Base-by-base conservation (phyloP, 139 green algal species). In the Chlorella sp. region DNA sequence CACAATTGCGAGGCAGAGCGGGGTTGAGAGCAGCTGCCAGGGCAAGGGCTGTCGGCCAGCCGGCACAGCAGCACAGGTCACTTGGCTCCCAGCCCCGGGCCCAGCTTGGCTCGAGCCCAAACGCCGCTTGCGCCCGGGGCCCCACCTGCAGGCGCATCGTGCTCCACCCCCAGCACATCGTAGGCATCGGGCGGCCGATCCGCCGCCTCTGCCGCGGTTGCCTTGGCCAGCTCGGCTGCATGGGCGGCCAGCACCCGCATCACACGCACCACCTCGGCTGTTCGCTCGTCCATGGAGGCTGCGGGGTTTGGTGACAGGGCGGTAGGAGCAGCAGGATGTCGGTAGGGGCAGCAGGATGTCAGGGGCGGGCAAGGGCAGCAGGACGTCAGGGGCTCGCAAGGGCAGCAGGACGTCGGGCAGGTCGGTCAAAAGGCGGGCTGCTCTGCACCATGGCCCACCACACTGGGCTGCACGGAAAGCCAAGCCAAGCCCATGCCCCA, bases 391-490 rank as follows among this genome's bases (percentile, higher is more conserved):
- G n/a, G n/a, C n/a, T n/a, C n/a, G n/a, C n/a, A n/a, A n/a, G n/a
- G n/a, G n/a, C n/a, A n/a, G n/a, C n/a, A n/a, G n/a, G n/a, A n/a
- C n/a, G n/a, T n/a, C n/a, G n/a, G n/a, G 64, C 64, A 70, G 64
- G 64, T 36, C 64, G 41, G 64, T n/a, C 98, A 98, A 48, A 89
- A 95, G 13, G 85, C 84, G 5, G 9, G 51, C 51, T 60, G 51
- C 51, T 24, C 4, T 60, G 13, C 46, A 11, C 8, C 46, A 11
- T 7, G n/a, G n/a, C n/a, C n/a, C n/a, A n/a, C n/a, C n/a, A n/a
- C 93, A 98, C 90, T 85, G 98, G 38, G 96, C 95, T 0, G 95
- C 96, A 24, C 85, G 94, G 32, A 86, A 81, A 0, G 88, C 85
- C 19, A 96, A 95, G 86, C 91, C 87, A 9, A 94, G 95, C 58